A percentile compares a stretch with the other conserved stretches of the same genome.
Evolutionary conservation across 2,329 filamentous ascomycete genomes (phyloP).

Genomic region (Claviceps sp.): DNA sequence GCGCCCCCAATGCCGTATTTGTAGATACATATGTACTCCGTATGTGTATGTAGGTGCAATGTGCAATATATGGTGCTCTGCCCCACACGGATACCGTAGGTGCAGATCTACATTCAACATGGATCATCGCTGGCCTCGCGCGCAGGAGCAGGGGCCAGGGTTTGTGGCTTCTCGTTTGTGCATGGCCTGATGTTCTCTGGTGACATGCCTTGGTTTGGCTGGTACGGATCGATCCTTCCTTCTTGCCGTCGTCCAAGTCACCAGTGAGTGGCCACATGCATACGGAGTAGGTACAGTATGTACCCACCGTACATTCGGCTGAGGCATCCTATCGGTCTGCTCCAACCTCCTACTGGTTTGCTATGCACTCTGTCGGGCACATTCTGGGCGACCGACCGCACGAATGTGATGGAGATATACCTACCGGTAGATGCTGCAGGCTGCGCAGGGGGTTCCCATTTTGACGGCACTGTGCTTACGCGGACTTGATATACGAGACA

Average conservation of each 20-base stretch:
- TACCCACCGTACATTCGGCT: neutral
- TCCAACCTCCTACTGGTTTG: neutral
- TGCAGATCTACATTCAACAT: slow-evolving; percentile 1
- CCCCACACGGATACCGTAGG: neutral
- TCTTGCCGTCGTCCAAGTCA: neutral
- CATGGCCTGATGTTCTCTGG: neutral
- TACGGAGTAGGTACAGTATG: neutral
- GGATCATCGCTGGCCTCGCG: neutral
- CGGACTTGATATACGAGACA: neutral
- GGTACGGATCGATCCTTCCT: neutral
- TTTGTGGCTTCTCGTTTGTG: neutral
- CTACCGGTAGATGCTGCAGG: neutral
- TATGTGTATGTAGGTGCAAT: too few species aligned
- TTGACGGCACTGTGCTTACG: neutral
- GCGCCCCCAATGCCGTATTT: neutral
- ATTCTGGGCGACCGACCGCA: neutral
- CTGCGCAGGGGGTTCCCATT: neutral
- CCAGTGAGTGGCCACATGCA: neutral
- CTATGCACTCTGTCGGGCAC: neutral
- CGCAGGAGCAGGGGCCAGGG: neutral
- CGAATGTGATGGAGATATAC: neutral
- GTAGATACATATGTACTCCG: too few species aligned
- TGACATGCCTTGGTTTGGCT: neutral
- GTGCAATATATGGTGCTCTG: too few species aligned
- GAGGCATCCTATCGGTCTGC: too few species aligned